Base-by-base conservation (phyloP, 768 basidiomycete species). In the Tylopilus subfusipes region DNA sequence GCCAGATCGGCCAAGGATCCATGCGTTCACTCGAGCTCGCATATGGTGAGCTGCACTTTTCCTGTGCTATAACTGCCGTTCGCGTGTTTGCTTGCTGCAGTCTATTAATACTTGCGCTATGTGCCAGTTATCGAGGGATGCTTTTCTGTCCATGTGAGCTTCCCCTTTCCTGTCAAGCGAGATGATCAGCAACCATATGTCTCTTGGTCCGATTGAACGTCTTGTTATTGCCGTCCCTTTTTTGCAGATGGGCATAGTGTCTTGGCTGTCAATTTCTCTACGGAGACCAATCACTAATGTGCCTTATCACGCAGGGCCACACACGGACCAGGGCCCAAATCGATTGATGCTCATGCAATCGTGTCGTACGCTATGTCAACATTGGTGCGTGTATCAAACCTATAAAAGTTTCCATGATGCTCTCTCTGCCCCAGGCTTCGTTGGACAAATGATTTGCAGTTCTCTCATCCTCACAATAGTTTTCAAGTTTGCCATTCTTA, bases 401-500 rank as follows among this genome's bases (percentile, higher is more conserved):
- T 55, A 67, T 62, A 62, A 59, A 61, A 36, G 21, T 33, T 16
- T n/a, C 16, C 9, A 30, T 6, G 33, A 27, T 39, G 12, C 14
- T 4, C 45, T 27, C 47, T 27, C 34, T 29, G 1, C 42, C 36
- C 25, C 42, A 55, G 54, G 36, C 30, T 29, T 10, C 30, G 11
- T 18, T 8, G 11, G 34, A 62, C 31, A 22, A 12, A 42, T 39
- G 13, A 52, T 54, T 25, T 19, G 27, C 22, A 49, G 31, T 18
- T 40, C 16, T 29, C 16, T 39, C 24, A 31, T 30, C 21, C 2
- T n/a, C 50, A 50, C 8, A 18, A 67, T 65, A 65, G 47, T 62
- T 27, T 61, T 53, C 53, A 62, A 55, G 25, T 42, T 56, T 19
- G 30, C 47, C 21, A 42, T 61, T 13, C 33, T 67, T 34, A 45